These are phyloP conservation scores for Chrysopogon serrulatus DNA, from an alignment of 176 grass and related monocot species.

Conservation along the genomic window DNA sequence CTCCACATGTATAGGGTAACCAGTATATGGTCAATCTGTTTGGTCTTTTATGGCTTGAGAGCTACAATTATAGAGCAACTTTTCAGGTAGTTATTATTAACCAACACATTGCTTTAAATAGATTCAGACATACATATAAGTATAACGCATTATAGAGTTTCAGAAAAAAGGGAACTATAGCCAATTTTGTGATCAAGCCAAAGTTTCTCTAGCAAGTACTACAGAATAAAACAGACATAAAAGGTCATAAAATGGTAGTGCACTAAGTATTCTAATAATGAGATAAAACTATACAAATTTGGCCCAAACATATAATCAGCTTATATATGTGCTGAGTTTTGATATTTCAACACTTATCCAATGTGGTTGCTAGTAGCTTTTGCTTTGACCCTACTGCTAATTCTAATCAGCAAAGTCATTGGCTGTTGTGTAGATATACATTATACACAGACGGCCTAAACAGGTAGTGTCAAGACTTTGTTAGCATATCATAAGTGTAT, in stretches of 20 bases:
- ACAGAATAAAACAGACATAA: background rate
- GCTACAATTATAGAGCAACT: slow-evolving; percentile 36
- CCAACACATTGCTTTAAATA: slow-evolving; percentile 7
- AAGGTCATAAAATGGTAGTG: background rate
- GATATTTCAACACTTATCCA: background rate
- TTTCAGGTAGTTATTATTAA: slow-evolving; percentile 9
- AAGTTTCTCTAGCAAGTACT: background rate
- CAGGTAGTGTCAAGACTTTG: background rate
- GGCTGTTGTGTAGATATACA: background rate
- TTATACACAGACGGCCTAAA: background rate
- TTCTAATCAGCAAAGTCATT: background rate
- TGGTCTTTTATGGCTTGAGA: slow-evolving; percentile 67
- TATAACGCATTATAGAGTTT: background rate
- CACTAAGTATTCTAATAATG: background rate
- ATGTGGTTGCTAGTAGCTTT: background rate
- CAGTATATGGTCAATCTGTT: slow-evolving; percentile 64
- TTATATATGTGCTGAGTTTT: background rate
- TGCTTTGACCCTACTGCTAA: background rate
- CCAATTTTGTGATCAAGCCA: background rate
- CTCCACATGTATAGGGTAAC: slow-evolving; percentile 86
- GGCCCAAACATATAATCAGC: background rate
- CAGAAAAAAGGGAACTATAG: background rate
- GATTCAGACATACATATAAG: background rate
- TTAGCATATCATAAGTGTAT: too few relatives aligned
- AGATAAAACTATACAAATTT: background rate